A percentile compares a stretch with the other conserved stretches of the same genome.
Evolutionary conservation across 1,284 basidiomycete genomes (phyloP).

Genomic region (Apiotrichum mycotoxinovorans): DNA sequence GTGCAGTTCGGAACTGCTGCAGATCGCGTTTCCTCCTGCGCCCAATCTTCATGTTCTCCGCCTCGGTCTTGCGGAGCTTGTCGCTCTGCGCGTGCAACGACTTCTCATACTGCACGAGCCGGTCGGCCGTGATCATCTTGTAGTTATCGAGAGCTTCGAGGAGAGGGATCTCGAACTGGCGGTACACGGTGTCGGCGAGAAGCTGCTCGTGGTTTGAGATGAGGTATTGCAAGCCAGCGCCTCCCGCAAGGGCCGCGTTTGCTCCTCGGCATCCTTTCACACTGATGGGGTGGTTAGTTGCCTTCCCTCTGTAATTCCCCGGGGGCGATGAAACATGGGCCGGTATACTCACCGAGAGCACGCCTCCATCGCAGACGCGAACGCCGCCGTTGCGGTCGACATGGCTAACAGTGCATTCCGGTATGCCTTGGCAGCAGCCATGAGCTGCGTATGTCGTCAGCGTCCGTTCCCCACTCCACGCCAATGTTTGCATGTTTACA

Average conservation of each 20-base stretch:
- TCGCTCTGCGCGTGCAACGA: conserved; percentile 74
- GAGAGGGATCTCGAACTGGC: conserved; percentile 84
- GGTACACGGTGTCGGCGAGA: conserved; percentile 78
- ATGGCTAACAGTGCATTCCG: conserved; percentile 76
- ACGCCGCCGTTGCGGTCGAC: conserved; percentile 77
- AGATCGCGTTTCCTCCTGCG: conserved; percentile 74
- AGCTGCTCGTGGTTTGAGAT: conserved; percentile 91
- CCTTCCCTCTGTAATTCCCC: neutral
- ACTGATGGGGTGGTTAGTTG: conserved; percentile 19
- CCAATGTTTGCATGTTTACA: neutral
- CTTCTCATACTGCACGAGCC: conserved; percentile 73
- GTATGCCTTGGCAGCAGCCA: conserved; percentile 75
- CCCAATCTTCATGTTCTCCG: conserved; percentile 69
- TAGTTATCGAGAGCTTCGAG: conserved; percentile 80
- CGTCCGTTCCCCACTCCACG: neutral
- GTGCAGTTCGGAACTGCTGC: conserved; percentile 78
- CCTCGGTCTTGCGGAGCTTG: conserved; percentile 84
- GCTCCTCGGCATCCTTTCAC: conserved; percentile 45
- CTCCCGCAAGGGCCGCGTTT: conserved; percentile 58
- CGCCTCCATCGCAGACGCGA: conserved; percentile 79
- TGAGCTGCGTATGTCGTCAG: conserved; percentile 55
- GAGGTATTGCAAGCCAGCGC: conserved; percentile 85
- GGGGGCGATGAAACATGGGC: neutral
- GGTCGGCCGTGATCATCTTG: conserved; percentile 56
- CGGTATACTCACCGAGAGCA: conserved; percentile 65